Percentiles rank a stretch among this genome's conserved stretches.
Conservation (phyloP, 176 grass and related monocot species). For the Canna indica region DNA sequence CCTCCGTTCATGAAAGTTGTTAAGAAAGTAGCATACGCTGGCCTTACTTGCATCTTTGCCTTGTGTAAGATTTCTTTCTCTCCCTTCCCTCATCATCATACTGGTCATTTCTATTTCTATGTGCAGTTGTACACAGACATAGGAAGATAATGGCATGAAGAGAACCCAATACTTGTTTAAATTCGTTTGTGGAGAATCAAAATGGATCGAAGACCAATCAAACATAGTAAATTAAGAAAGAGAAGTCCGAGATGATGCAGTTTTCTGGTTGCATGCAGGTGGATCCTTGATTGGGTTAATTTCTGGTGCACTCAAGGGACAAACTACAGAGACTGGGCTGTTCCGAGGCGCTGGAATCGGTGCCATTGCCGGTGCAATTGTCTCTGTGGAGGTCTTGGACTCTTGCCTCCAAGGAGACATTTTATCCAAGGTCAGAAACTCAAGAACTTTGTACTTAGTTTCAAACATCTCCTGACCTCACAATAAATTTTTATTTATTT, state of each 20-base stretch:
- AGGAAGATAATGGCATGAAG: background rate
- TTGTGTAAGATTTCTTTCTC: slow-evolving; percentile 3
- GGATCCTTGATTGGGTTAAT: slow-evolving; percentile 12
- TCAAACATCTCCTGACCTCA: too few relatives aligned
- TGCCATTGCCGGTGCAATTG: slow-evolving; percentile 2
- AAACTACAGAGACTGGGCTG: slow-evolving; percentile 17
- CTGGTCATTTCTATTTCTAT: background rate
- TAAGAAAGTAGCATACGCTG: slow-evolving; percentile 19
- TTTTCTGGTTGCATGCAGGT: slow-evolving; percentile 6
- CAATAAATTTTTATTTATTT: too few relatives aligned
- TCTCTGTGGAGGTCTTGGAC: slow-evolving; percentile 11
- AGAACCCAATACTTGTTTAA: background rate
- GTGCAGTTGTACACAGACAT: too few relatives aligned
- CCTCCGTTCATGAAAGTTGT: background rate
- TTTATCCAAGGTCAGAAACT: slow-evolving; percentile 8
- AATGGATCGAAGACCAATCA: too few relatives aligned
- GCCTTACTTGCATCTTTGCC: slow-evolving; percentile 18
- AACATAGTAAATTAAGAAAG: background rate
- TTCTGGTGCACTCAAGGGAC: slow-evolving; percentile 12
- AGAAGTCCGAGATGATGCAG: background rate
- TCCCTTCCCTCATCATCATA: background rate
- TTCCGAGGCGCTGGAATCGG: slow-evolving; percentile 17
- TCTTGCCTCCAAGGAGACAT: slow-evolving; percentile 16
- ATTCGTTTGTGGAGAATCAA: too few relatives aligned
- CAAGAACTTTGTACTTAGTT: background rate